These are phyloP conservation scores for Acanthamoeba lugdunensis DNA, from an alignment of 208 protist species.

Conservation along the genomic window DNA sequence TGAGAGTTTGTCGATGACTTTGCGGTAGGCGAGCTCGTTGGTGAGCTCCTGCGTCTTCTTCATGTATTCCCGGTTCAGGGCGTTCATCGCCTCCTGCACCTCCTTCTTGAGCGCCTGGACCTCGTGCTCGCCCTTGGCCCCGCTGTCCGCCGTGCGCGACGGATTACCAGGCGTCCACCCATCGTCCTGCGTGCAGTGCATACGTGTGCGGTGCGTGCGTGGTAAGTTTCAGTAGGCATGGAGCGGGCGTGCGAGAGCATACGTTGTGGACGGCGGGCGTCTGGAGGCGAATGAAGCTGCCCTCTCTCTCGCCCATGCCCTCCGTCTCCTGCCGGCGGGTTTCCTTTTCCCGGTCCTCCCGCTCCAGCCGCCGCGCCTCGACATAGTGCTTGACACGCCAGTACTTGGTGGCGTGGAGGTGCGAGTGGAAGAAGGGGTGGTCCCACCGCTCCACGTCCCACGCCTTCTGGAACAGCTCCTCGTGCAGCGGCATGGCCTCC, in stretches of 20 bases:
- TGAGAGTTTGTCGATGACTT: not conserved
- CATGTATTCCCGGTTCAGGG: not conserved
- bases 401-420: not conserved
- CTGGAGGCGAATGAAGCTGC: not conserved
- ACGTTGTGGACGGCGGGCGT: not conserved
- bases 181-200: not conserved
- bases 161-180: not conserved
- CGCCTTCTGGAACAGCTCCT: not conserved
- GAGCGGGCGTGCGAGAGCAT: not conserved
- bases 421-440: conserved; percentile 20
- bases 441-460: not conserved
- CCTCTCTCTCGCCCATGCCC: not conserved
- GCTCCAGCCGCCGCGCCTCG: not conserved
- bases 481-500: not conserved
- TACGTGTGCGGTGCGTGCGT: not conserved
- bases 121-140: not conserved
- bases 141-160: not conserved
- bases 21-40: not conserved
- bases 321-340: not conserved
- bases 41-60: not conserved
- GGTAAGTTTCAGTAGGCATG: not conserved
- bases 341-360: not conserved
- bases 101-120: not conserved
- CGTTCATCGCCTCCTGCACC: not conserved
- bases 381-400: not conserved